phyloP scores from a whole-genome alignment of 1,284 basidiomycete genomes.

The Malassezia sympodialis region DNA sequence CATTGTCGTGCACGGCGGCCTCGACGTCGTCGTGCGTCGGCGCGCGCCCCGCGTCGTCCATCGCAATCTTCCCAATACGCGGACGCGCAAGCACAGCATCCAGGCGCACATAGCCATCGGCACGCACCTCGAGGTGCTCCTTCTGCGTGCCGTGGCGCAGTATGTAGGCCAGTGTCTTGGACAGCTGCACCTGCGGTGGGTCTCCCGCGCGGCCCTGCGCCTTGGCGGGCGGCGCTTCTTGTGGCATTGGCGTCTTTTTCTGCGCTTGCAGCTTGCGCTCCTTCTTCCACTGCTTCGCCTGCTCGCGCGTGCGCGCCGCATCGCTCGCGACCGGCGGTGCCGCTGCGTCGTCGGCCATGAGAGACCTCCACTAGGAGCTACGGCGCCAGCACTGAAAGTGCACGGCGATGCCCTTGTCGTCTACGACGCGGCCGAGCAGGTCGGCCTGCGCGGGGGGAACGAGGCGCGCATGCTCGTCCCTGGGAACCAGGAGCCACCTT shows the following conservation, averaged over 20 bases:
- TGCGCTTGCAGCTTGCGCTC: slow-evolving; percentile 17
- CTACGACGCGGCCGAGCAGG: neutral
- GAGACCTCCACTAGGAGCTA: neutral
- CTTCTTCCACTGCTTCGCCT: slow-evolving; percentile 23
- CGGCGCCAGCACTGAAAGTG: slow-evolving; percentile 16
- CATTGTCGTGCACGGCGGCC: slow-evolving; percentile 26
- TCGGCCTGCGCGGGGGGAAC: neutral
- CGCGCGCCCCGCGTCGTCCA: slow-evolving; percentile 18
- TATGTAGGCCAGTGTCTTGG: slow-evolving; percentile 72
- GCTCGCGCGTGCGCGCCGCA: slow-evolving; percentile 16
- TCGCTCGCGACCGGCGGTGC: neutral
- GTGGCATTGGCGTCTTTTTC: slow-evolving; percentile 19
- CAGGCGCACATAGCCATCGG: slow-evolving; percentile 69
- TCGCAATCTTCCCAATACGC: slow-evolving; percentile 28
- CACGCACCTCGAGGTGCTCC: slow-evolving; percentile 62
- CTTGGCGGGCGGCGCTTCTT: slow-evolving; percentile 10
- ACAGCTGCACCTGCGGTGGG: slow-evolving; percentile 50
- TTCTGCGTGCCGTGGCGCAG: slow-evolving; percentile 71
- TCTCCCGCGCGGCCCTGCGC: slow-evolving; percentile 5
- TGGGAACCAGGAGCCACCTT: slow-evolving; percentile 2
- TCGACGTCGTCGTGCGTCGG: slow-evolving; percentile 26
- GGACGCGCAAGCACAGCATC: slow-evolving; percentile 50
- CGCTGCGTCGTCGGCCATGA: neutral
- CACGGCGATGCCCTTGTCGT: slow-evolving; percentile 2
- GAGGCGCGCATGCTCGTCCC: slow-evolving; percentile 2